phyloP scores from a whole-genome alignment of 768 basidiomycete genomes.

The Tylopilus sp. region DNA sequence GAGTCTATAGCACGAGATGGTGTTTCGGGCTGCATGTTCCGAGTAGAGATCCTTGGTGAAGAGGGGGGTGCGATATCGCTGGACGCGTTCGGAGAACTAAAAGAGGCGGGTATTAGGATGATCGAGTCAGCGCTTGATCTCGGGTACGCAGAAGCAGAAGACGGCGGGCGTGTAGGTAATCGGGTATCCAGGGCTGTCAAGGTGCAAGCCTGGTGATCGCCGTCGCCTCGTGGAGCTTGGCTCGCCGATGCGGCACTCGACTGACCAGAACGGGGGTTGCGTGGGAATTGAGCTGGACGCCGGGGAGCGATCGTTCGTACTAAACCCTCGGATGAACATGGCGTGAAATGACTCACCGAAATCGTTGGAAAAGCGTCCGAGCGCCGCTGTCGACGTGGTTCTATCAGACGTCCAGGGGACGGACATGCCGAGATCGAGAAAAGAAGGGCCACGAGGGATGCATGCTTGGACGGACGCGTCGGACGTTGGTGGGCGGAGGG shows the following conservation, averaged over 20 bases:
- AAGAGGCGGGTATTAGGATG: background rate
- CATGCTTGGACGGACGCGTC: conserved; percentile 14
- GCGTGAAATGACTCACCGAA: conserved; percentile 18
- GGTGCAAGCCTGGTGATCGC: background rate
- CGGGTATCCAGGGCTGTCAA: background rate
- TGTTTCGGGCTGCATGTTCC: background rate
- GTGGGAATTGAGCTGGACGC: background rate
- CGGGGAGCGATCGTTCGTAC: conserved; percentile 5
- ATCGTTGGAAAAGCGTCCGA: background rate
- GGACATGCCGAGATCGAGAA: too few species aligned
- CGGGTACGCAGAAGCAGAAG: background rate
- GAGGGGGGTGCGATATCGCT: too few species aligned
- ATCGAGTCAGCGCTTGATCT: background rate
- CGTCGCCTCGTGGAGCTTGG: background rate
- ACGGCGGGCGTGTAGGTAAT: background rate
- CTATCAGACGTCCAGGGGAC: too few species aligned
- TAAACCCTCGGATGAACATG: conserved; percentile 5
- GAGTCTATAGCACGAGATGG: background rate
- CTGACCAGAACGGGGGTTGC: background rate
- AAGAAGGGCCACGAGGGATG: background rate
- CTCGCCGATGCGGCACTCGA: background rate
- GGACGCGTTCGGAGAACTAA: background rate
- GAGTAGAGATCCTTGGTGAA: background rate
- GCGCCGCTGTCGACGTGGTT: too few species aligned
- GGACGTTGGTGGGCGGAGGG: too few species aligned